Evolutionary conservation across 768 basidiomycete genomes (phyloP).

Genomic region (Calocybe indica): DNA sequence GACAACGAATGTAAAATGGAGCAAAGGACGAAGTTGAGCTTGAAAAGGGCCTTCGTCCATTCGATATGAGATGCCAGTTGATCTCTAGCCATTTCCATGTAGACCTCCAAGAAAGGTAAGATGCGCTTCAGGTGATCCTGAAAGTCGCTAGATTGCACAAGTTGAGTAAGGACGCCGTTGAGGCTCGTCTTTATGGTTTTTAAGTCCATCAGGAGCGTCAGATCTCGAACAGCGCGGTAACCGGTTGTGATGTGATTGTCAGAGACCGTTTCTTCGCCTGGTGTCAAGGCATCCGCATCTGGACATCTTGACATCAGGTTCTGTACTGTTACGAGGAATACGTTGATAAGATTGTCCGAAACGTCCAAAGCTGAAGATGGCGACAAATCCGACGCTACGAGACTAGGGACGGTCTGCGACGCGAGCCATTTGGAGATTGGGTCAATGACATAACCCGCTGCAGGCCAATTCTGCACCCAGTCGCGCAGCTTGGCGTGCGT

Average conservation of each 20-base stretch:
- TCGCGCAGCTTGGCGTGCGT: constrained; percentile 10
- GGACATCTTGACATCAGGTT: constrained; percentile 40
- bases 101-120: constrained; percentile 73
- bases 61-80: constrained; percentile 51
- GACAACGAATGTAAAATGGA: constrained; percentile 69
- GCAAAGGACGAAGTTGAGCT: constrained; percentile 74
- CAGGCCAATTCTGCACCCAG: constrained; percentile 22
- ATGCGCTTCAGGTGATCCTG: constrained; percentile 34
- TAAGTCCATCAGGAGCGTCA: constrained; percentile 46
- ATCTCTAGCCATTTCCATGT: constrained; percentile 47
- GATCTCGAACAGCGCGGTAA: constrained; percentile 33
- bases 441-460: constrained; percentile 23
- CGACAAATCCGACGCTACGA: constrained; percentile 1
- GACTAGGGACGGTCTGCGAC: constrained; percentile 14
- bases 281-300: constrained; percentile 6
- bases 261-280: constrained; percentile 21
- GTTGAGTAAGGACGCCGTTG: constrained; percentile 26
- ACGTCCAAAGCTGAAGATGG: constrained; percentile 12
- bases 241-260: constrained; percentile 51
- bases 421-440: constrained; percentile 27
- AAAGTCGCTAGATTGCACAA: constrained; percentile 24
- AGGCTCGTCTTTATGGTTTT: constrained; percentile 35
- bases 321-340: constrained; percentile 63
- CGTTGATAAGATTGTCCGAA: constrained; percentile 46
- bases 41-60: constrained; percentile 79